Conservation (phyloP, 2,329 filamentous ascomycete genomes). For the Venturia asperata region DNA sequence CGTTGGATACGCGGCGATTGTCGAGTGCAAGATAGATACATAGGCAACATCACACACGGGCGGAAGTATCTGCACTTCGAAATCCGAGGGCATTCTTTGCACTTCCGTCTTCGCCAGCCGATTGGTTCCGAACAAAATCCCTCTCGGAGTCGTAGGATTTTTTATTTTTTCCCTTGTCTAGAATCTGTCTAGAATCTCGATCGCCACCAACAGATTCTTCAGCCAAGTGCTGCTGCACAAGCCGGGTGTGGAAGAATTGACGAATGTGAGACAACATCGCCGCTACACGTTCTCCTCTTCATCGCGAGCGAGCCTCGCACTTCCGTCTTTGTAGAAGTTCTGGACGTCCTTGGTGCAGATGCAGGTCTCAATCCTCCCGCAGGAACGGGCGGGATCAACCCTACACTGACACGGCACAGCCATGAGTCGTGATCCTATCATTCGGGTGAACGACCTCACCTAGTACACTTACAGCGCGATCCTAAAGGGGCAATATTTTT, state of each 20-base stretch:
- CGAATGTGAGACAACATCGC: background rate
- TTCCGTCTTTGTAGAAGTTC: background rate
- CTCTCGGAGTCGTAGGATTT: too few species aligned
- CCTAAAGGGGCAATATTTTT: background rate
- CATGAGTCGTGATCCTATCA: background rate
- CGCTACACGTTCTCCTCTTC: background rate
- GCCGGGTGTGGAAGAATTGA: too few species aligned
- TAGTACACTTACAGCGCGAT: background rate
- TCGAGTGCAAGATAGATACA: background rate
- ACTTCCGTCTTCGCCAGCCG: too few species aligned
- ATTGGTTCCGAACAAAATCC: too few species aligned
- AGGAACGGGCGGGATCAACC: constrained; percentile 4
- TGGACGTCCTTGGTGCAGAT: background rate
- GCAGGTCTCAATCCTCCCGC: background rate
- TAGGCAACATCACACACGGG: background rate
- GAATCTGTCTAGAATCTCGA: too few species aligned
- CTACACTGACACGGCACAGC: background rate
- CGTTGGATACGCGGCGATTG: background rate
- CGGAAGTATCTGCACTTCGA: too few species aligned
- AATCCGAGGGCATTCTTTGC: too few species aligned
- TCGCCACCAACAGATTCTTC: background rate
- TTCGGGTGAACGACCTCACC: background rate
- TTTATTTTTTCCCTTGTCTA: background rate
- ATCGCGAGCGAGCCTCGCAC: background rate
- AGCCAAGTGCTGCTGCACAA: background rate